Evolutionary conservation across 208 protist genomes (phyloP).

Genomic region (Blastocrithidia nonstop): DNA sequence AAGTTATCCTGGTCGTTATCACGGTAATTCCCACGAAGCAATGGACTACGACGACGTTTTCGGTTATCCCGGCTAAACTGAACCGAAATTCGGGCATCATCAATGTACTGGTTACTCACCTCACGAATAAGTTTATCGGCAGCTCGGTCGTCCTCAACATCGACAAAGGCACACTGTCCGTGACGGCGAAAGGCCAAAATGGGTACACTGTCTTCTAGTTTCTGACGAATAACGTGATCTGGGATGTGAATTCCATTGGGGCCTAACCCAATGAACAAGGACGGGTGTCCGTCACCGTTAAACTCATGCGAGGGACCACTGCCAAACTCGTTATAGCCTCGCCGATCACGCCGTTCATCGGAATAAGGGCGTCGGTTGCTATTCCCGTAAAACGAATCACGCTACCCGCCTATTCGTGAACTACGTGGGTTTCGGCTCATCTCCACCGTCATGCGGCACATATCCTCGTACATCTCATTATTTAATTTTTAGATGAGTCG

Average conservation of each 20-base stretch:
- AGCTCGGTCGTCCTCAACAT: conserved; percentile 13
- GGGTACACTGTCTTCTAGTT: conserved; percentile 22
- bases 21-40: no score
- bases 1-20: no score
- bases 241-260: conserved; percentile 17
- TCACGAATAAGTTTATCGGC: conserved; percentile 19
- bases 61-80: conserved; percentile 21
- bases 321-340: no score
- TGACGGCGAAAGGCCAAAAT: conserved; percentile 28
- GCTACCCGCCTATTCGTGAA: no score
- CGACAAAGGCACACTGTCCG: conserved; percentile 41
- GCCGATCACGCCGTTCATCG: no score
- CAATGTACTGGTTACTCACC: conserved; percentile 27
- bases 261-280: conserved; percentile 45
- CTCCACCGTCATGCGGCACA: conserved; percentile 35
- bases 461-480: conserved; percentile 18
- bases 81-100: conserved; percentile 29
- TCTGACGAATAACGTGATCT: conserved; percentile 12
- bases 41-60: conserved; percentile 12
- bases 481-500: conserved; percentile 30
- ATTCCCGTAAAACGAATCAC: no score
- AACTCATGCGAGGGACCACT: not conserved
- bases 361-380: no score
- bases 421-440: conserved; percentile 15
- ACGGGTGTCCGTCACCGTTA: conserved; percentile 1